Base-by-base conservation (phyloP, 192 early-diverging fungal genomes). In the Allomyces javanicus region DNA sequence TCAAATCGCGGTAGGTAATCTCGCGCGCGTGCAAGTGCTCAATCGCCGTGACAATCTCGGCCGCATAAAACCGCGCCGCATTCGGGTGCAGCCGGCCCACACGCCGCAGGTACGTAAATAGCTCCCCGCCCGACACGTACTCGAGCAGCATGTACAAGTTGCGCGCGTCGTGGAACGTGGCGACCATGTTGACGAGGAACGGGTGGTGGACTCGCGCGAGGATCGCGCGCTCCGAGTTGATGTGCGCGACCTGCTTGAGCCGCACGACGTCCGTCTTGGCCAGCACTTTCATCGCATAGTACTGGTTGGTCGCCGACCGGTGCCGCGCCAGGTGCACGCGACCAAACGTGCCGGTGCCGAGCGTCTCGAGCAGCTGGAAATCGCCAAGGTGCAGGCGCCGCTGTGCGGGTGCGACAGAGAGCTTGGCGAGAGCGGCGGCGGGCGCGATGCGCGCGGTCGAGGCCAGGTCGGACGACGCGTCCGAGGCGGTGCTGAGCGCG, bases 261-360 rank as follows among this genome's bases (percentile, higher is more conserved):
- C 86, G 79, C 27, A 90, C 86, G 0, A 91, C 85, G 64, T 91
- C 87, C 27, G 82, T 76, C 66, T 90, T 91, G 68, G 86, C 88
- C 62, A 91, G 75, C 45, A 89, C 87, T 73, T 91, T 91, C 88
- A 91, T 89, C 12, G 89, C 89, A 73, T 87, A 89, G 73, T 74
- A 91, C 61, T 85, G 81, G 63, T 77, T 73, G n/a, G 80, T 81
- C 11, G 74, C 67, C 68, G 33, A 40, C 4, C 76, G 77, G 73
- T 85, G 90, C 71, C 87, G 85, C 27, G 88, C 82, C 61, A 98
- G 81, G 73, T 92, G 94, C 11, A 98, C 95, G 50, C 33, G 33
- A 7, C 33, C 33, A 40, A 40, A 40, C 33, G 33, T 40, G 33
- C 33, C 33, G 33, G 33, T 40, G 33, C 33, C 33, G 33, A 40